Base-by-base conservation (phyloP, 2,329 filamentous ascomycete genomes). In the Didymella pinodella region DNA sequence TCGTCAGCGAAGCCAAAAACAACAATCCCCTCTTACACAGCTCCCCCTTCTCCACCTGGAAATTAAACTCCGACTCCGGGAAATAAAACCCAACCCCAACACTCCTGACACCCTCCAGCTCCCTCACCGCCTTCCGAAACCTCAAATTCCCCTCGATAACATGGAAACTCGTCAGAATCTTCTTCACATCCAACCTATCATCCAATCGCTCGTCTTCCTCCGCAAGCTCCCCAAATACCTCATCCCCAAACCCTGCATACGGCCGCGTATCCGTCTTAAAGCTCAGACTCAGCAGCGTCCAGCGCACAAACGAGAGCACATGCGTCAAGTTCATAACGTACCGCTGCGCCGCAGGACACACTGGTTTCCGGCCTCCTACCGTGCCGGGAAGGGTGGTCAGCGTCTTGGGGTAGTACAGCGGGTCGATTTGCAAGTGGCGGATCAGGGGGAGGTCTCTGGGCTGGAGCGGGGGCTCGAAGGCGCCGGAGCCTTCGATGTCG, bases 401-500 rank as follows among this genome's bases (percentile, higher is more conserved):
- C 4, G 34, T 50, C 16, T 40, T 29, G 16, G 65, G 67, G 54
- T 65, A 70, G 61, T 69, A 73, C 1, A 75, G 45, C 12, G 74
- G 60, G 28, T 75, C 71, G 50, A 76, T 59, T 34, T 61, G 56
- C 4, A 76, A 48, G 36, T 72, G 65, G 1, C 72, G 67, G 16
- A 76, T 47, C 2, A 66, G 34, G 1, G 62, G 48, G 3, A 72
- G 64, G 41, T 68, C 63, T 16, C 54, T 51, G 11, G 59, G 57
- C 45, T 65, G 66, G 5, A 75, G 63, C 1, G 72, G 71, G 1
- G 72, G 70, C 50, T 74, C 71, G 54, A 74, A 70, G 4, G 65
- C 61, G 20, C 63, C 65, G 6, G 36, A 57, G 26, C 61, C 63
- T 45, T 61, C 57, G 12, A 50, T 32, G 25, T 54, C 60, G 10